Conservation (phyloP, 306 rosid species). For the Heteromeles arbutifolia region DNA sequence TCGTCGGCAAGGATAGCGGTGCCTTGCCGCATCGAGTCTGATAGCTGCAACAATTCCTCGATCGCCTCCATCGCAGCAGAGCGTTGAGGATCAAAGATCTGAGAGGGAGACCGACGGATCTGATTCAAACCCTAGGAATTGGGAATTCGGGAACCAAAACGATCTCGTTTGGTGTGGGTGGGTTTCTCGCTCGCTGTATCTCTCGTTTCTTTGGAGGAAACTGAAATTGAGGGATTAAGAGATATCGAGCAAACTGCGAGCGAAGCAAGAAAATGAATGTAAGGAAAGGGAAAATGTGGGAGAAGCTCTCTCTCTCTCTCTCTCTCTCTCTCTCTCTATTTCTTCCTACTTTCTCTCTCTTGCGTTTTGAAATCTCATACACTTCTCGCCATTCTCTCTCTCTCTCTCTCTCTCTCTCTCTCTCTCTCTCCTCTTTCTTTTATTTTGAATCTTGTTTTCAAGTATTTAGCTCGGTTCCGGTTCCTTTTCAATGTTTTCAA, state of each 20-base stretch:
- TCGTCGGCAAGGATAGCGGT: conserved; percentile 85
- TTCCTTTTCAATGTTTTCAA: neutral
- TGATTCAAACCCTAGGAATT: conserved; percentile 32
- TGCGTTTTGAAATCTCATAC: conserved; percentile 14
- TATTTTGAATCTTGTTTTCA: conserved; percentile 14
- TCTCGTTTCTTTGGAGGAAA: neutral
- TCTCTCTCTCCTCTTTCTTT: neutral
- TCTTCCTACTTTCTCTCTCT: conserved; percentile 25
- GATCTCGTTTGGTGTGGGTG: neutral
- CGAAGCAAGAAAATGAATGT: neutral
- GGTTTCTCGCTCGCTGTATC: neutral
- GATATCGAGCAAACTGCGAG: neutral
- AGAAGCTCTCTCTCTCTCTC: conserved; percentile 12
- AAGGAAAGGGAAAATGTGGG: conserved; percentile 8
- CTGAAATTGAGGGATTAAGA: neutral
- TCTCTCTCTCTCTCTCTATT: conserved; percentile 19
- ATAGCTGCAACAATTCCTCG: conserved; percentile 79
- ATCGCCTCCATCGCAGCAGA: conserved; percentile 74
- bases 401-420: neutral
- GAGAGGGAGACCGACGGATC: neutral
- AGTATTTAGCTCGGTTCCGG: neutral
- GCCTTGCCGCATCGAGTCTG: conserved; percentile 90
- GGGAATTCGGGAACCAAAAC: conserved; percentile 9
- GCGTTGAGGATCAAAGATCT: conserved; percentile 31
- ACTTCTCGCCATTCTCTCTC: neutral